Conservation (phyloP, 805 yeast genomes). For the Kuraishia molischiana region DNA sequence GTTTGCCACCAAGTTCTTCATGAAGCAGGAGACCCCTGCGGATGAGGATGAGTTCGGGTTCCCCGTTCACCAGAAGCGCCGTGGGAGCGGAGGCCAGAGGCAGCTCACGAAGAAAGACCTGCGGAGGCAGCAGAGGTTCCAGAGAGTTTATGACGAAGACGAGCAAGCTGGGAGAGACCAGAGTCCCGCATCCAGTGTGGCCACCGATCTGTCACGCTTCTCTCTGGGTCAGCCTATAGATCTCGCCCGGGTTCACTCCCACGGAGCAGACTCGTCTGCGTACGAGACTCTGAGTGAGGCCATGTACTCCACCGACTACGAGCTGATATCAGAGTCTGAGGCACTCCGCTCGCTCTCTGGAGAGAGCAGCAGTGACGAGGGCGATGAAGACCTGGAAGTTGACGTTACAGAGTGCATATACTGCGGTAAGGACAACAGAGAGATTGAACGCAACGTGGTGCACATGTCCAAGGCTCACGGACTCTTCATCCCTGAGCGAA, state of each 20-base stretch:
- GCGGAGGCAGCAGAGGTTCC: slow-evolving; percentile 15
- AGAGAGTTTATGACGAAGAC: slow-evolving; percentile 9
- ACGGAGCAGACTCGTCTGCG: slow-evolving; percentile 3
- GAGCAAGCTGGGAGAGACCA: slow-evolving; percentile 19
- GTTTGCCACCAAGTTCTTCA: slow-evolving; percentile 9
- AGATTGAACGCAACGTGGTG: slow-evolving; percentile 19
- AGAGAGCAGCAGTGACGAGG: slow-evolving; percentile 6
- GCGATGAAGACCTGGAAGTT: slow-evolving; percentile 14
- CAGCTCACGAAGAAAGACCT: slow-evolving; percentile 31
- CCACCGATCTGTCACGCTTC: slow-evolving; percentile 44
- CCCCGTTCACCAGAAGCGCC: slow-evolving; percentile 21
- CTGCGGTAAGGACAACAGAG: slow-evolving; percentile 31
- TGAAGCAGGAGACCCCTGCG: slow-evolving; percentile 3
- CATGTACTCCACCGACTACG: slow-evolving; percentile 1
- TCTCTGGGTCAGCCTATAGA: slow-evolving; percentile 35
- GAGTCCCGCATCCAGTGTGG: slow-evolving; percentile 47
- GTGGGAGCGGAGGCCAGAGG: slow-evolving; percentile 14
- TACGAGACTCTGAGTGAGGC: slow-evolving; percentile 1
- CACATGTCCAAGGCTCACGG: slow-evolving; percentile 38
- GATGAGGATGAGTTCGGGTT: slow-evolving; percentile 50
- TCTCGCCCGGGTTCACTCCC: background rate
- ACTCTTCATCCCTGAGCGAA: slow-evolving; percentile 32
- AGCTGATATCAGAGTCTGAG: slow-evolving; percentile 7
- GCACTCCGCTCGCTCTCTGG: slow-evolving; percentile 8
- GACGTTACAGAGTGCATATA: slow-evolving; percentile 32